Conservation (phyloP, 164 flowering plant genomes). For the Stephania cephalantha region DNA sequence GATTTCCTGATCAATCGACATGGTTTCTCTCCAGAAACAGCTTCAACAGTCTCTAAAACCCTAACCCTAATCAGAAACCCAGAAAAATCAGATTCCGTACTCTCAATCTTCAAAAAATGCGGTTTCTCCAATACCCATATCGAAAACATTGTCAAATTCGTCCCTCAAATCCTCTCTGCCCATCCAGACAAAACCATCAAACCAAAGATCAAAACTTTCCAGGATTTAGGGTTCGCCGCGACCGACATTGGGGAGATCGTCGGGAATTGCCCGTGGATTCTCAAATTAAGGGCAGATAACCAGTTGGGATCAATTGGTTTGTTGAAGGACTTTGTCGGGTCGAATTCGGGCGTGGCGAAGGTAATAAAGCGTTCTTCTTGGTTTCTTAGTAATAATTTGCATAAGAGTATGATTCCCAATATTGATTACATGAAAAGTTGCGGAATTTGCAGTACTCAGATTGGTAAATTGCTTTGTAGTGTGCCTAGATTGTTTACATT, state of each 20-base stretch:
- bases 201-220: slow-evolving; percentile 6
- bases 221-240: neutral
- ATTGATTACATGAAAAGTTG: slow-evolving; percentile 1
- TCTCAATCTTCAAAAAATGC: neutral
- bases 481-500: neutral
- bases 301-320: neutral
- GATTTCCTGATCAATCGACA: slow-evolving; percentile 3
- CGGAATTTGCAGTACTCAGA: neutral
- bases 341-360: neutral
- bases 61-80: neutral
- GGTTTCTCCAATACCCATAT: slow-evolving; percentile 5
- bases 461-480: neutral
- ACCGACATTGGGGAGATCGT: neutral
- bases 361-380: slow-evolving; percentile 2
- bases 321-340: slow-evolving; percentile 4
- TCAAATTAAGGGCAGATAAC: neutral
- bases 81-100: slow-evolving; percentile 6
- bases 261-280: neutral
- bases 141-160: slow-evolving; percentile 1
- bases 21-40: slow-evolving; percentile 5
- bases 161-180: slow-evolving; percentile 1
- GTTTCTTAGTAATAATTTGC: neutral
- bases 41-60: neutral
- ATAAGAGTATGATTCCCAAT: slow-evolving; percentile 4
- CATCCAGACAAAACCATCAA: slow-evolving; percentile 1